These are phyloP conservation scores for Pyronema omphalodes DNA, from an alignment of 495 filamentous ascomycete species.

Conservation along the genomic window DNA sequence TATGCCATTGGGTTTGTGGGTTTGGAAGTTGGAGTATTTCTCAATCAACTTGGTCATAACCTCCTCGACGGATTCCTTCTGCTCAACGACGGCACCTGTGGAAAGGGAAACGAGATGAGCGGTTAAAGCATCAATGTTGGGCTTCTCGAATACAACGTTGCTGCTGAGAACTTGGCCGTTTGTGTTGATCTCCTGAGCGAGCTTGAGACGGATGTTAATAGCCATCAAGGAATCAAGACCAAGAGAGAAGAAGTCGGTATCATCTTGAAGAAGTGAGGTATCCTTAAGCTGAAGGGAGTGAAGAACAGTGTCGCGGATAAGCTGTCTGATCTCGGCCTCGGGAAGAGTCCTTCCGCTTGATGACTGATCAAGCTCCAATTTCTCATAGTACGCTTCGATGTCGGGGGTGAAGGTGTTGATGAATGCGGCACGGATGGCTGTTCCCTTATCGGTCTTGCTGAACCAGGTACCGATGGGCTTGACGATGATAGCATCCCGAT, in stretches of 20 bases:
- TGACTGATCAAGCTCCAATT: slow-evolving; percentile 3
- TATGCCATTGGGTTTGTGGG: slow-evolving; percentile 23
- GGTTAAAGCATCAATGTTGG: slow-evolving; percentile 27
- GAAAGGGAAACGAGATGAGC: slow-evolving; percentile 27
- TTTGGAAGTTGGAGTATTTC: slow-evolving; percentile 32
- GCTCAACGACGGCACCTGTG: slow-evolving; percentile 14
- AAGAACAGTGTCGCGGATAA: slow-evolving; percentile 5
- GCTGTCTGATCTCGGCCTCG: slow-evolving; percentile 6
- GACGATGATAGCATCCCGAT: slow-evolving; percentile 12
- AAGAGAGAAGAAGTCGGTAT: slow-evolving; percentile 36
- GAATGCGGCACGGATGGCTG: slow-evolving; percentile 11
- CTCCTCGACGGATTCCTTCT: slow-evolving; percentile 22
- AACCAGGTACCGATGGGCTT: slow-evolving; percentile 8
- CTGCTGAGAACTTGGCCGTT: slow-evolving; percentile 1
- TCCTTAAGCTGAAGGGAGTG: slow-evolving; percentile 5
- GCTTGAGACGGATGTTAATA: slow-evolving; percentile 35
- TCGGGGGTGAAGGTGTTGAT: slow-evolving; percentile 13
- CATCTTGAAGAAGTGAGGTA: slow-evolving; percentile 6
- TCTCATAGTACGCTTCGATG: slow-evolving; percentile 11
- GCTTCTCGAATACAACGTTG: slow-evolving; percentile 12
- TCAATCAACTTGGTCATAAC: slow-evolving; percentile 31
- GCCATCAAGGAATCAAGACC: slow-evolving; percentile 44
- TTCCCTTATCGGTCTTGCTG: slow-evolving; percentile 19
- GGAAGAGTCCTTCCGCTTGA: slow-evolving; percentile 1
- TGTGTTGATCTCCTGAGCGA: slow-evolving; percentile 18